Evolutionary conservation across 129 eudicot species (phyloP).

Genomic region (Saposhnikovia divaricata): DNA sequence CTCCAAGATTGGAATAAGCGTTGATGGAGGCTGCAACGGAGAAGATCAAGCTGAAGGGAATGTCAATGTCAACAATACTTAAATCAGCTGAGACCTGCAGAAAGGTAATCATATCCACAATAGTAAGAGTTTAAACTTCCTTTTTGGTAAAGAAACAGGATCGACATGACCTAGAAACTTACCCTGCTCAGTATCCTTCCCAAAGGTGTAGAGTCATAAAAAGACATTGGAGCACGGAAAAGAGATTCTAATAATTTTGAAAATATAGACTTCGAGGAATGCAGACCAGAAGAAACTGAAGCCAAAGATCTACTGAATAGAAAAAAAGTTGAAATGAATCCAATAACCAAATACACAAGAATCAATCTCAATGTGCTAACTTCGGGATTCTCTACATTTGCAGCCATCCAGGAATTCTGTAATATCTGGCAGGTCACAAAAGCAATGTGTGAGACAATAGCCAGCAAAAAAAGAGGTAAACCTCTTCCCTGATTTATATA

Average conservation of each 20-base stretch:
- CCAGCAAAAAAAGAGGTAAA: constrained; percentile 39
- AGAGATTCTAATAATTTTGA: constrained; percentile 68
- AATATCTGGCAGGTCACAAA: constrained; percentile 58
- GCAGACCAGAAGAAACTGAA: constrained; percentile 61
- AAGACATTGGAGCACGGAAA: constrained; percentile 94
- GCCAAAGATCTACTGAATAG: constrained; percentile 57
- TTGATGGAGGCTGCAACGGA: constrained; percentile 54
- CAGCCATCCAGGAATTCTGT: constrained; percentile 98
- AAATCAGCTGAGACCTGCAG: constrained; percentile 72
- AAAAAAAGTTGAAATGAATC: constrained; percentile 42
- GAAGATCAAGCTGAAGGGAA: constrained; percentile 59
- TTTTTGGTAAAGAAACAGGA: neutral
- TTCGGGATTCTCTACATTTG: constrained; percentile 60
- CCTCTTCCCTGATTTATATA: constrained; percentile 71
- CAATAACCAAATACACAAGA: constrained; percentile 62
- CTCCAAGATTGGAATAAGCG: constrained; percentile 50
- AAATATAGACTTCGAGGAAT: constrained; percentile 67
- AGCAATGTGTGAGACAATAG: constrained; percentile 46
- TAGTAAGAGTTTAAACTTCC: neutral
- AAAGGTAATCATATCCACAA: neutral
- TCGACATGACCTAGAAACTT: neutral
- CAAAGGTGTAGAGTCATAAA: constrained; percentile 97
- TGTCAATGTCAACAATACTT: constrained; percentile 89
- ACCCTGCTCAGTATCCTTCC: constrained; percentile 75
- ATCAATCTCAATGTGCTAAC: constrained; percentile 54